Conservation (phyloP, 805 yeast genomes). For the Candida ulmi region DNA sequence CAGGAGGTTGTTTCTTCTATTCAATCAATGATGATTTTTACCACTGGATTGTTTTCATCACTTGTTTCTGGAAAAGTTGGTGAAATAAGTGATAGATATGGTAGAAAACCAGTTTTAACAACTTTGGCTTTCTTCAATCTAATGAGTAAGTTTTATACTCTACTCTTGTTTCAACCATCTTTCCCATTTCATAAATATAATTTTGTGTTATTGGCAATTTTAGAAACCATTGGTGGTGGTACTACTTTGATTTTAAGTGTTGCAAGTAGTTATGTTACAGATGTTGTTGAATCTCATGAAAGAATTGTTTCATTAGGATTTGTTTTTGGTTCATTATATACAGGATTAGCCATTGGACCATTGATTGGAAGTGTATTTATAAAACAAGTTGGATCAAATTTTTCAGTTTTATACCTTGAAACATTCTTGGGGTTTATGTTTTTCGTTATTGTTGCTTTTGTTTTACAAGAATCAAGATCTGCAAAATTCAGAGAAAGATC, state of each 20-base stretch:
- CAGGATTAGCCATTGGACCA: constrained; percentile 65
- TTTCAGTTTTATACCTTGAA: constrained; percentile 27
- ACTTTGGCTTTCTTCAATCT: constrained; percentile 23
- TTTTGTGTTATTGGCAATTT: constrained; percentile 37
- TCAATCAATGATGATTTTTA: constrained; percentile 37
- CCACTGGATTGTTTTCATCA: constrained; percentile 40
- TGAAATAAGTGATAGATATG: constrained; percentile 56
- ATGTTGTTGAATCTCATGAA: constrained; percentile 57
- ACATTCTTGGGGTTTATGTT: constrained; percentile 26
- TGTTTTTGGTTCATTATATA: constrained; percentile 50
- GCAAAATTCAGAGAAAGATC: constrained; percentile 46
- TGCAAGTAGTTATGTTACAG: constrained; percentile 66
- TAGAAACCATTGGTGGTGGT: constrained; percentile 61
- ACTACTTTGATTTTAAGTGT: constrained; percentile 48
- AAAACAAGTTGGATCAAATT: constrained; percentile 21
- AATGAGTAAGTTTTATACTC: constrained; percentile 16
- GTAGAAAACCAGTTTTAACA: constrained; percentile 48
- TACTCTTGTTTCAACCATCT: constrained; percentile 26
- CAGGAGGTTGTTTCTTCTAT: constrained; percentile 43
- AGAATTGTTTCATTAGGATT: constrained; percentile 57
- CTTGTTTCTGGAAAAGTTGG: constrained; percentile 60
- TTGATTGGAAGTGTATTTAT: constrained; percentile 41
- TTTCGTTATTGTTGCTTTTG: constrained; percentile 28
- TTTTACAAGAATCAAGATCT: constrained; percentile 64
- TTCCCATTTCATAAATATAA: constrained; percentile 31